Evolutionary conservation across 371 early-diverging fungal genomes (phyloP).

Genomic region (Sporodiniella umbellata): DNA sequence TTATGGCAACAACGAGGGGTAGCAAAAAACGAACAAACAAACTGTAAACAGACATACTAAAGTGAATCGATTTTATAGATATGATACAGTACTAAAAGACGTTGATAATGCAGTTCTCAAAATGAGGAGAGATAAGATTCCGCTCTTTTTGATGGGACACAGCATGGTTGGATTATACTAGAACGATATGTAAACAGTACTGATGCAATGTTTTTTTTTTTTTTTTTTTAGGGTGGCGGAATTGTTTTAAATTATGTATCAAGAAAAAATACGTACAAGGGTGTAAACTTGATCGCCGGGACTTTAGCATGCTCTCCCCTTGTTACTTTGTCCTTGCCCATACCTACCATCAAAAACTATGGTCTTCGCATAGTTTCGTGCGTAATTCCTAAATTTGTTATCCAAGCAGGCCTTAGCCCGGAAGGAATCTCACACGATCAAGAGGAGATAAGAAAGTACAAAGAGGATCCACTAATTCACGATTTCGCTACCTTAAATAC

Average conservation of each 20-base stretch:
- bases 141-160: constrained; percentile 64
- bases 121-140: constrained; percentile 34
- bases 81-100: constrained; percentile 39
- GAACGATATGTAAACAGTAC: not conserved
- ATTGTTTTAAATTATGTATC: constrained; percentile 53
- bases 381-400: constrained; percentile 47
- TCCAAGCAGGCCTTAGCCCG: constrained; percentile 37
- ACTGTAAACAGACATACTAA: not conserved
- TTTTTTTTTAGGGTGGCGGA: constrained; percentile 51
- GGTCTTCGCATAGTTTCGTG: constrained; percentile 27
- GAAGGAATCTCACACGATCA: constrained; percentile 45
- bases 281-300: constrained; percentile 36
- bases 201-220: not conserved
- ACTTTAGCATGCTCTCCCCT: constrained; percentile 48
- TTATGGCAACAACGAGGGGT: constrained; percentile 56
- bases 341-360: constrained; percentile 34
- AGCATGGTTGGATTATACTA: too few species aligned
- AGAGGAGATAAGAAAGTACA: constrained; percentile 42
- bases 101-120: constrained; percentile 54
- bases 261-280: constrained; percentile 31
- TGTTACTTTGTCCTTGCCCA: constrained; percentile 31
- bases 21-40: constrained; percentile 5
- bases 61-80: constrained; percentile 13
- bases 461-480: constrained; percentile 56
- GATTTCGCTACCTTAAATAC: constrained; percentile 38